These are phyloP conservation scores for Paraconiothyrium brasiliense DNA, from an alignment of 2,329 filamentous ascomycete genomes.

Conservation along the genomic window DNA sequence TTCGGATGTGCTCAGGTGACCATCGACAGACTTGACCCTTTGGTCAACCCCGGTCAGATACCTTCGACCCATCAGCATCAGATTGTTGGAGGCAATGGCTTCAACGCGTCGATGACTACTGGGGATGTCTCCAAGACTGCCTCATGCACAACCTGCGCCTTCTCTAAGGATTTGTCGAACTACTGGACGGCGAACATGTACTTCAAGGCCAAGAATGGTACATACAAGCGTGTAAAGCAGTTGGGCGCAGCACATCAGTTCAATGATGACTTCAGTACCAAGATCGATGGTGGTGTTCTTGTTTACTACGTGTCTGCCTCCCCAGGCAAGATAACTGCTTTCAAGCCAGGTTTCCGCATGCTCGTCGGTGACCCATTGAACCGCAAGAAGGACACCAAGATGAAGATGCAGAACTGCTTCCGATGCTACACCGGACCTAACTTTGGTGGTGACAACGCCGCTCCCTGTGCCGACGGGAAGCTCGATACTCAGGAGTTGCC, in stretches of 20 bases:
- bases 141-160: conserved; percentile 55
- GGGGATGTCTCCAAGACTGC: conserved; percentile 40
- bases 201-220: conserved; percentile 45
- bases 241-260: conserved; percentile 27
- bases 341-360: conserved; percentile 54
- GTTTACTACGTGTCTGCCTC: conserved; percentile 38
- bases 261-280: conserved; percentile 36
- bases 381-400: conserved; percentile 24
- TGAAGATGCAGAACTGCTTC: conserved; percentile 52
- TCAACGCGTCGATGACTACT: conserved; percentile 56
- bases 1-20: conserved; percentile 45
- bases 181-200: conserved; percentile 48
- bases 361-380: conserved; percentile 51
- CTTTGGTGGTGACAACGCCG: conserved; percentile 51
- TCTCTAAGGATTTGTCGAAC: conserved; percentile 48
- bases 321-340: conserved; percentile 33
- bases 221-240: conserved; percentile 42
- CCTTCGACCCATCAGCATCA: conserved; percentile 52
- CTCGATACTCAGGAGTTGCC: conserved; percentile 28
- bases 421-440: conserved; percentile 57
- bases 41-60: conserved; percentile 48
- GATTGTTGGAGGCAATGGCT: conserved; percentile 56
- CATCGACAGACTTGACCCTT: conserved; percentile 43
- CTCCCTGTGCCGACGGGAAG: conserved; percentile 30
- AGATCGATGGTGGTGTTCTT: conserved; percentile 33